Percentiles rank a stretch among this genome's conserved stretches.
Conservation (phyloP, 805 yeast species). For the Yarrowia porcina region DNA sequence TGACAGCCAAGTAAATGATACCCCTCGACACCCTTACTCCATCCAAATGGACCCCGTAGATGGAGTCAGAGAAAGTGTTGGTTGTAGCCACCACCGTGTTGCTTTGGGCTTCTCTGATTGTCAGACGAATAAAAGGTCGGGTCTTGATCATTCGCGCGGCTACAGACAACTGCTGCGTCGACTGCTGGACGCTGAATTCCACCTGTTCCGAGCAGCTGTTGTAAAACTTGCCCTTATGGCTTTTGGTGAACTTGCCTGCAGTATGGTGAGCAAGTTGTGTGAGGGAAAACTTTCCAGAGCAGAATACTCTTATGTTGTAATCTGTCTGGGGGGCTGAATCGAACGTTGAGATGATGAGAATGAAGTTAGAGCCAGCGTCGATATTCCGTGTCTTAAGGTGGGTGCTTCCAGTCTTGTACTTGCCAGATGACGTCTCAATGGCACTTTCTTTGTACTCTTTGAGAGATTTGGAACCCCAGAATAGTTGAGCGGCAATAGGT, state of each 20-base stretch:
- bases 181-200: constrained; percentile 2
- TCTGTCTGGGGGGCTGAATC: constrained; percentile 7
- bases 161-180: background rate
- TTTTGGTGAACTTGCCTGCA: constrained; percentile 4
- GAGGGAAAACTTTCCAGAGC: background rate
- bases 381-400: background rate
- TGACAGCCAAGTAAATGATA: background rate
- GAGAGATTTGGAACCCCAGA: constrained; percentile 4
- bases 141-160: constrained; percentile 5
- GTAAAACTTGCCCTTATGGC: background rate
- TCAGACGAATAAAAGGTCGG: background rate
- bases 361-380: background rate
- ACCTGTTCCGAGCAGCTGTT: constrained; percentile 18
- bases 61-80: constrained; percentile 4
- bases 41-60: constrained; percentile 9
- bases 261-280: background rate
- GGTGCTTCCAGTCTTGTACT: constrained; percentile 4
- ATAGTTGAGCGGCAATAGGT: background rate
- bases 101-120: background rate
- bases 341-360: background rate
- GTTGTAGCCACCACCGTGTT: background rate
- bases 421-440: background rate
- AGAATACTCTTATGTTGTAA: background rate
- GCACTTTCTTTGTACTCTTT: constrained; percentile 14
- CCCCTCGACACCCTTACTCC: background rate